Conservation (phyloP, 768 basidiomycete genomes). For the Mycena latifolia region DNA sequence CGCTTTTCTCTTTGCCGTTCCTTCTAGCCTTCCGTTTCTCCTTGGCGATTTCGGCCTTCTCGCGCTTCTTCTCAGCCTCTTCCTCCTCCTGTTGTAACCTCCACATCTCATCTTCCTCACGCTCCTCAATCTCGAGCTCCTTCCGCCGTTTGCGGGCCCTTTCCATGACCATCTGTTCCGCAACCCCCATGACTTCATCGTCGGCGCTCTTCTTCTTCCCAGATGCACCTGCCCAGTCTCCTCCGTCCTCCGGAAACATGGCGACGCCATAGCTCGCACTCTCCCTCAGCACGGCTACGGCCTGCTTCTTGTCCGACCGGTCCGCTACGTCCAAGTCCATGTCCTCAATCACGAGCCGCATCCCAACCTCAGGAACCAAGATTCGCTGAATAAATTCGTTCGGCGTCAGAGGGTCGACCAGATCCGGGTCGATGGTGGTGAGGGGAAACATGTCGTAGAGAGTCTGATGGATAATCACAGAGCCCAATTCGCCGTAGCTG, state of each 20-base stretch:
- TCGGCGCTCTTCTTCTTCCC: constrained; percentile 38
- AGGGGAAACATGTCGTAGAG: constrained; percentile 83
- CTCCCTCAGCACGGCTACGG: constrained; percentile 73
- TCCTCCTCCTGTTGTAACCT: constrained; percentile 31
- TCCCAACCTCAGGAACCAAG: constrained; percentile 90
- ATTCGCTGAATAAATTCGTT: constrained; percentile 86
- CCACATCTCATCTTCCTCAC: constrained; percentile 44
- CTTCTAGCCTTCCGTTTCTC: constrained; percentile 24
- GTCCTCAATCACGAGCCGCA: constrained; percentile 87
- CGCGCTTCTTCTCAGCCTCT: constrained; percentile 31
- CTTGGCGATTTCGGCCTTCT: constrained; percentile 24
- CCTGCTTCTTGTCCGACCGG: constrained; percentile 50
- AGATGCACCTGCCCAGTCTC: constrained; percentile 48
- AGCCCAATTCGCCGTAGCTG: constrained; percentile 91
- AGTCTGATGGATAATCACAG: constrained; percentile 82
- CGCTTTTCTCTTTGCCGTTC: constrained; percentile 33
- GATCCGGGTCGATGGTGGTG: constrained; percentile 61
- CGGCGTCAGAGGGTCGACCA: constrained; percentile 73
- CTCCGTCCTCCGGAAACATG: constrained; percentile 81
- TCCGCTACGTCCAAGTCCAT: constrained; percentile 56
- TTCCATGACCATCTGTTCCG: constrained; percentile 67
- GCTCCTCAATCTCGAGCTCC: constrained; percentile 61
- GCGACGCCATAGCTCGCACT: constrained; percentile 88
- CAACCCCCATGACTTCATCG: constrained; percentile 54
- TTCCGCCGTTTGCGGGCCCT: constrained; percentile 63